A percentile compares a stretch with the other conserved stretches of the same genome.
These are phyloP conservation scores for Adansonia digitata DNA, from an alignment of 345 rosid genomes.

Conservation along the genomic window DNA sequence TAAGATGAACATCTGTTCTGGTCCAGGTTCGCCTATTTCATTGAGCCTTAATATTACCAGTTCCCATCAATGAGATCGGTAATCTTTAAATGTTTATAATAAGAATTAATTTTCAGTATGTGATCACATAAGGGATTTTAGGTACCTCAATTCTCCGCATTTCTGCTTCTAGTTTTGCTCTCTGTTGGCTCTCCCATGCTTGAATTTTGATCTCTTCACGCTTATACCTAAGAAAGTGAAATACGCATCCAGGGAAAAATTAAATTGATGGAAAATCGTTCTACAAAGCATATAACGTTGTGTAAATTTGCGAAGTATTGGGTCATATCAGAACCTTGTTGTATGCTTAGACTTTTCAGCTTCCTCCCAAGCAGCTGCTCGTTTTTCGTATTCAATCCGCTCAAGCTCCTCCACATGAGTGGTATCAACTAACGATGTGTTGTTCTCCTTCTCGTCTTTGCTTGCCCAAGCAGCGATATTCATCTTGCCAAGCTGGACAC, in stretches of 20 bases:
- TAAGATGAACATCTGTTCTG: not conserved
- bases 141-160: constrained; percentile 60
- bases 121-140: not conserved
- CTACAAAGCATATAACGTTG: not conserved
- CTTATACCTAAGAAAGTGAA: constrained; percentile 37
- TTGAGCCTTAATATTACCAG: not conserved
- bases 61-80: not conserved
- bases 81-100: not conserved
- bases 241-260: constrained; percentile 8
- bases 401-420: constrained; percentile 32
- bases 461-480: constrained; percentile 85
- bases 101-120: not conserved
- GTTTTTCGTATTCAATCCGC: constrained; percentile 44
- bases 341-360: constrained; percentile 53
- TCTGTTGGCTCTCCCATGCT: constrained; percentile 77
- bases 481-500: constrained; percentile 78
- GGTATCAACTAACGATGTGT: constrained; percentile 22
- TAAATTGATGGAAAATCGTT: not conserved
- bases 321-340: constrained; percentile 40
- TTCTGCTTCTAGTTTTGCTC: constrained; percentile 63
- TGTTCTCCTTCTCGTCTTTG: constrained; percentile 53
- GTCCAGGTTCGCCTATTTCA: not conserved
- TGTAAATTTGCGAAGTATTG: not conserved
- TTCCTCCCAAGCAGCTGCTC: constrained; percentile 77
- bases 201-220: constrained; percentile 68